These are phyloP conservation scores for Albugo laibachii DNA, from an alignment of 352 stramenopile genomes.

Conservation along the genomic window DNA sequence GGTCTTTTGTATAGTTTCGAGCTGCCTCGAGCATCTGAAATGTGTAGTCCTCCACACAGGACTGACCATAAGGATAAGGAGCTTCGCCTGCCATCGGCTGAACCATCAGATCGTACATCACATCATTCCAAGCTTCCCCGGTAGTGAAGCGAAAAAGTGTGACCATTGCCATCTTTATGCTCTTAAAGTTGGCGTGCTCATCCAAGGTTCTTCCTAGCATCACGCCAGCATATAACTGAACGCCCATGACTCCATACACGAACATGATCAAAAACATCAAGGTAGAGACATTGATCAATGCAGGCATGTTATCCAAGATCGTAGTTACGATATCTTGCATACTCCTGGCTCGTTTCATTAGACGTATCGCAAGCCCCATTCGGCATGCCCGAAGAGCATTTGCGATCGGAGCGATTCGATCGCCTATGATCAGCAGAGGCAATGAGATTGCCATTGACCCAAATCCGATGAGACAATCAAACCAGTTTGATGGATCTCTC, in stretches of 20 bases:
- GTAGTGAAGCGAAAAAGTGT: constrained; percentile 49
- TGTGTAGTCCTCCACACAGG: constrained; percentile 18
- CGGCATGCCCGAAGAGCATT: constrained; percentile 41
- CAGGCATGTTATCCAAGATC: constrained; percentile 44
- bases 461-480: constrained; percentile 39
- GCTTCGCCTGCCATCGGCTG: constrained; percentile 8
- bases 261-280: constrained; percentile 57
- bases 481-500: constrained; percentile 36
- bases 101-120: constrained; percentile 58
- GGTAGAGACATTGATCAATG: constrained; percentile 50
- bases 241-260: constrained; percentile 54
- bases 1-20: constrained; percentile 9
- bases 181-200: constrained; percentile 44
- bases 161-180: constrained; percentile 24
- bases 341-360: constrained; percentile 26
- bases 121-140: constrained; percentile 52
- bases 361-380: constrained; percentile 24
- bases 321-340: constrained; percentile 50
- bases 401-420: constrained; percentile 23
- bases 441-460: constrained; percentile 19
- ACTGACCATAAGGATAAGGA: constrained; percentile 14
- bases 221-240: constrained; percentile 47
- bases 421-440: constrained; percentile 14
- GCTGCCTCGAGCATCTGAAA: constrained; percentile 13
- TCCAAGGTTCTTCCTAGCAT: constrained; percentile 27